phyloP scores from a whole-genome alignment of 2,329 filamentous ascomycete species.

The Balansia obtecta region DNA sequence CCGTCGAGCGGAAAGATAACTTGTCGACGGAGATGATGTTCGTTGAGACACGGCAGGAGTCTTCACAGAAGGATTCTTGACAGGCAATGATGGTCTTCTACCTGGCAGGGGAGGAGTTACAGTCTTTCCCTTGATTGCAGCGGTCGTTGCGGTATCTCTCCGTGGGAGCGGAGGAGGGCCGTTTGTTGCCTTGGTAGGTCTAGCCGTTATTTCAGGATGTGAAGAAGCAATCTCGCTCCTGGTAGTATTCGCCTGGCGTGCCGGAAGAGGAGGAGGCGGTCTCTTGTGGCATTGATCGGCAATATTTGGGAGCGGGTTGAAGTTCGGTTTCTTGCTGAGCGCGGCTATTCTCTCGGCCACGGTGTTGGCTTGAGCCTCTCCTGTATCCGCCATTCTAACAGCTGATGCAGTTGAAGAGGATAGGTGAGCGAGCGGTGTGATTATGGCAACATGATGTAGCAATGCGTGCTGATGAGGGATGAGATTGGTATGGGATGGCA shows the following conservation, averaged over 20 bases:
- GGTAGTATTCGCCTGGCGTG: slow-evolving; percentile 24
- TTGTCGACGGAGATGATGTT: slow-evolving; percentile 28
- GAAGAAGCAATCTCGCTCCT: slow-evolving; percentile 21
- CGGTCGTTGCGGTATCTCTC: slow-evolving; percentile 13
- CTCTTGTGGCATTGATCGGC: slow-evolving; percentile 31
- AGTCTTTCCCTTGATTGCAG: slow-evolving; percentile 9
- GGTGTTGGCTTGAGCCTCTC: slow-evolving; percentile 48
- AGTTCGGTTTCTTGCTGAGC: slow-evolving; percentile 49
- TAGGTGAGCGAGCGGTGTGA: neutral
- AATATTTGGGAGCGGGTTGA: slow-evolving; percentile 20
- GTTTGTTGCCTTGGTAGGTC: slow-evolving; percentile 27
- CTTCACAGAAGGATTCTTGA: slow-evolving; percentile 32
- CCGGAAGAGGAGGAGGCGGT: slow-evolving; percentile 27
- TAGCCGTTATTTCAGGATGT: slow-evolving; percentile 20
- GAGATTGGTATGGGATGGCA: no score
- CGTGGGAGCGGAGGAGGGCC: slow-evolving; percentile 25
- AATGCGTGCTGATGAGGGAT: no score
- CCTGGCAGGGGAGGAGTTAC: slow-evolving; percentile 22
- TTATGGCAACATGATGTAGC: neutral
- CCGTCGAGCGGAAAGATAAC: slow-evolving; percentile 28
- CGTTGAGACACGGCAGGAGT: slow-evolving; percentile 40
- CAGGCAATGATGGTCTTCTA: slow-evolving; percentile 16
- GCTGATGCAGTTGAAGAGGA: neutral
- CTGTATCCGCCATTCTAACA: slow-evolving; percentile 42
- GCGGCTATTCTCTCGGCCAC: slow-evolving; percentile 52